Evolutionary conservation across 106 monocot species (phyloP).

Genomic region (Dactylorhiza incarnata): DNA sequence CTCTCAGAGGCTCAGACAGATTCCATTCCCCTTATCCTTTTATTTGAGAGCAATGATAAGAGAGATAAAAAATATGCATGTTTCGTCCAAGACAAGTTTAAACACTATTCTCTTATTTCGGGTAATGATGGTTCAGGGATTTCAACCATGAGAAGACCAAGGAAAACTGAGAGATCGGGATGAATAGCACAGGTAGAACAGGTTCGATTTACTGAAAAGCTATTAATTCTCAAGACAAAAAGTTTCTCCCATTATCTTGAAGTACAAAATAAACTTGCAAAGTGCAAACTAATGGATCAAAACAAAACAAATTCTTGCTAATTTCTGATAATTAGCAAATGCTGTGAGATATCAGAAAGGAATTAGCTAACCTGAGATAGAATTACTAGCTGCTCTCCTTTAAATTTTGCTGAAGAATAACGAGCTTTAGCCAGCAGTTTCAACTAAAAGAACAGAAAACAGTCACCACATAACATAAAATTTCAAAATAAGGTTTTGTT

Average conservation of each 20-base stretch:
- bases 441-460: slow-evolving; percentile 35
- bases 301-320: neutral
- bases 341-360: neutral
- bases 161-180: too few relatives aligned
- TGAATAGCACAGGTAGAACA: too few relatives aligned
- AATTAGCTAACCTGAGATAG: slow-evolving; percentile 71
- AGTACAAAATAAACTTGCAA: neutral
- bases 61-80: too few relatives aligned
- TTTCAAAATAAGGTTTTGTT: neutral
- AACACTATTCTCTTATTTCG: too few relatives aligned
- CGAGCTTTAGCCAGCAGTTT: slow-evolving; percentile 91
- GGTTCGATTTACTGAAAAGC: too few relatives aligned
- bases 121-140: too few relatives aligned
- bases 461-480: neutral
- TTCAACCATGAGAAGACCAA: too few relatives aligned
- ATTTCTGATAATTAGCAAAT: too few relatives aligned
- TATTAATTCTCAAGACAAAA: neutral
- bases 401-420: slow-evolving; percentile 81
- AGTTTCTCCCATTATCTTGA: neutral
- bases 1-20: too few relatives aligned
- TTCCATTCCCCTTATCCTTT: too few relatives aligned
- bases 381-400: slow-evolving; percentile 85
- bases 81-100: too few relatives aligned
- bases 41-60: too few relatives aligned
- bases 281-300: neutral